Evolutionary conservation across 2,329 filamentous ascomycete genomes (phyloP).

Genomic region (Calonectria pauciramosa): DNA sequence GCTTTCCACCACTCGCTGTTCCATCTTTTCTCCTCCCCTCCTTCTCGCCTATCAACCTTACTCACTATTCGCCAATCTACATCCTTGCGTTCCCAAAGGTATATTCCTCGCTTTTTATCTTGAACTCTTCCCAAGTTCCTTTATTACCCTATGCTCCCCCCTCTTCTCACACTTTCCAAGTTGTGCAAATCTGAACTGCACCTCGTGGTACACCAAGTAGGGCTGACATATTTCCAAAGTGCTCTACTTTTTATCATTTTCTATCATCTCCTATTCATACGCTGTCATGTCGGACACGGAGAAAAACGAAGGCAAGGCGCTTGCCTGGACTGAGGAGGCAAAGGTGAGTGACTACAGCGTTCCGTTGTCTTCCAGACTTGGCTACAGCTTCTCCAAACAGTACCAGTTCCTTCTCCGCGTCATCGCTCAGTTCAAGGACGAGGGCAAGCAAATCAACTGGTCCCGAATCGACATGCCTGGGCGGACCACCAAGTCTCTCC

Average conservation of each 20-base stretch:
- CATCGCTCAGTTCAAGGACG: constrained; percentile 49
- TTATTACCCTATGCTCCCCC: neutral
- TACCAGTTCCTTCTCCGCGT: constrained; percentile 53
- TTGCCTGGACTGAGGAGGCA: constrained; percentile 54
- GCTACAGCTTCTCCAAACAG: constrained; percentile 35
- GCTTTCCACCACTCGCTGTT: neutral
- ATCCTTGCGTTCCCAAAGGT: neutral
- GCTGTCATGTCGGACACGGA: constrained; percentile 45
- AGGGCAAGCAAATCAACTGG: constrained; percentile 54
- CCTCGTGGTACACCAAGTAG: neutral
- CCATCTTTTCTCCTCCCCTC: neutral
- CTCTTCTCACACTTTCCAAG: neutral
- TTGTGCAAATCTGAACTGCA: neutral
- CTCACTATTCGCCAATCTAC: neutral
- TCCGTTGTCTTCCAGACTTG: too few species aligned
- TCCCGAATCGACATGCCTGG: constrained; percentile 51
- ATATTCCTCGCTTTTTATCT: neutral
- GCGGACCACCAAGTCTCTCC: constrained; percentile 54
- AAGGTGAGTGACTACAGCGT: constrained; percentile 43
- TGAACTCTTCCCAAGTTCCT: neutral
- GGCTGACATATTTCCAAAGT: neutral
- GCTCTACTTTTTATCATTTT: neutral
- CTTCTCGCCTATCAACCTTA: neutral
- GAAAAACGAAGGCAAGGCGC: constrained; percentile 39
- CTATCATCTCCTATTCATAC: neutral